phyloP scores from a whole-genome alignment of 192 early-diverging fungal species.

The Podila clonocystis region DNA sequence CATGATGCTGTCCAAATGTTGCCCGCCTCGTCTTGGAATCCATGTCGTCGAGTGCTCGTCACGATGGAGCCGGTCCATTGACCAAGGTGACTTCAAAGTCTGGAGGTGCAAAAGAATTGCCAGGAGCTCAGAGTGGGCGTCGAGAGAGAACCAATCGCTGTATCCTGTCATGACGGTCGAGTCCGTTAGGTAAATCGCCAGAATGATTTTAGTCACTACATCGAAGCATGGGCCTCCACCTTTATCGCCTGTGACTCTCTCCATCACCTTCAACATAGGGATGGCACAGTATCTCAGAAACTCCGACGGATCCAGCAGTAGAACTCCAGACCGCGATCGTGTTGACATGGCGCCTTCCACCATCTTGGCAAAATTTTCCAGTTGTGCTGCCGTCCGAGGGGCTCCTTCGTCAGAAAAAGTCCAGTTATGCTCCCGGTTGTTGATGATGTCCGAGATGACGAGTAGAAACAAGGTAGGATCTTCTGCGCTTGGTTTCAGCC shows the following conservation, averaged over 20 bases:
- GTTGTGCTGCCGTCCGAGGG: background rate
- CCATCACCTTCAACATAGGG: conserved; percentile 15
- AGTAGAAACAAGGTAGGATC: conserved; percentile 11
- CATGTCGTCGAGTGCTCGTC: background rate
- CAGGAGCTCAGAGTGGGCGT: conserved; percentile 11
- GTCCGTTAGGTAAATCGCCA: conserved; percentile 7
- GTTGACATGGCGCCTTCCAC: background rate
- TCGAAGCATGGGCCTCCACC: background rate
- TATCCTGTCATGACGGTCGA: background rate
- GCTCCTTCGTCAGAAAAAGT: background rate
- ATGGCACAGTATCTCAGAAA: conserved; percentile 20
- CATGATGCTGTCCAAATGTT: conserved; percentile 10
- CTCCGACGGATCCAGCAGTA: conserved; percentile 9
- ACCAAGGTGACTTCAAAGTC: conserved; percentile 1
- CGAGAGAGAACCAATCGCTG: background rate
- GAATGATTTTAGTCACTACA: conserved; percentile 1
- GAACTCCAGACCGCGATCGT: background rate
- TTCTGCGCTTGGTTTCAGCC: conserved; percentile 13
- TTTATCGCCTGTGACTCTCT: background rate
- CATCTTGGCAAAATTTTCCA: conserved; percentile 26
- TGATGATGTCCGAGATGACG: conserved; percentile 14
- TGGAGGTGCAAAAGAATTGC: conserved; percentile 10
- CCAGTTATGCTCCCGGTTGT: background rate
- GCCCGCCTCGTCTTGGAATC: conserved; percentile 2
- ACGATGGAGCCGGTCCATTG: background rate